Conservation (phyloP, 805 yeast species). For the Nakazawaea ishiwadae region DNA sequence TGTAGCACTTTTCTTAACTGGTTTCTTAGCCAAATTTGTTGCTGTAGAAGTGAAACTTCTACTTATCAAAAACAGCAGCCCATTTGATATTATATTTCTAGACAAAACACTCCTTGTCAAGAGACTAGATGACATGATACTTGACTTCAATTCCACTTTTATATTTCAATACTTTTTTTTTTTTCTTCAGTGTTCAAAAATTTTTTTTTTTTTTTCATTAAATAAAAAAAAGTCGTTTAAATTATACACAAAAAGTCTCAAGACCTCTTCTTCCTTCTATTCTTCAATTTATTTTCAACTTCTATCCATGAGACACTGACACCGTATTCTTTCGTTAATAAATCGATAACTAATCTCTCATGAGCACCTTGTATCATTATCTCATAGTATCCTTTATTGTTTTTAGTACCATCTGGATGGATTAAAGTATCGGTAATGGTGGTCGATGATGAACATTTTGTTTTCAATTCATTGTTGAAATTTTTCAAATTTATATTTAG, state of each 20-base stretch:
- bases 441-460: constrained; percentile 85
- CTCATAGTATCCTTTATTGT: constrained; percentile 36
- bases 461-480: constrained; percentile 64
- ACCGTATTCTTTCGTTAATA: constrained; percentile 54
- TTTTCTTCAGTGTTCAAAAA: neutral
- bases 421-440: constrained; percentile 60
- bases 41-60: neutral
- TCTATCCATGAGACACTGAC: constrained; percentile 62
- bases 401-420: constrained; percentile 34
- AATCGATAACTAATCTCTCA: constrained; percentile 51
- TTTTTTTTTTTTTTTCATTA: neutral
- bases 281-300: constrained; percentile 56
- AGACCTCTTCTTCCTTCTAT: constrained; percentile 32
- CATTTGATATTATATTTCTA: neutral
- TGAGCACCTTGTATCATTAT: constrained; percentile 93
- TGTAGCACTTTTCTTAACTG: constrained; percentile 10
- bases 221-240: neutral
- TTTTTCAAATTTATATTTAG: constrained; percentile 61
- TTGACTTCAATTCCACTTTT: no score
- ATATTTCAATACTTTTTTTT: neutral
- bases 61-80: neutral
- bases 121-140: neutral
- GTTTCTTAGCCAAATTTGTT: constrained; percentile 4
- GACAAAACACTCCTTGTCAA: neutral
- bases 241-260: neutral